Evolutionary conservation across 2,329 filamentous ascomycete species (phyloP), one percentile per base, ranked within the genome.

Genomic region (Fusarium torulosum): DNA sequence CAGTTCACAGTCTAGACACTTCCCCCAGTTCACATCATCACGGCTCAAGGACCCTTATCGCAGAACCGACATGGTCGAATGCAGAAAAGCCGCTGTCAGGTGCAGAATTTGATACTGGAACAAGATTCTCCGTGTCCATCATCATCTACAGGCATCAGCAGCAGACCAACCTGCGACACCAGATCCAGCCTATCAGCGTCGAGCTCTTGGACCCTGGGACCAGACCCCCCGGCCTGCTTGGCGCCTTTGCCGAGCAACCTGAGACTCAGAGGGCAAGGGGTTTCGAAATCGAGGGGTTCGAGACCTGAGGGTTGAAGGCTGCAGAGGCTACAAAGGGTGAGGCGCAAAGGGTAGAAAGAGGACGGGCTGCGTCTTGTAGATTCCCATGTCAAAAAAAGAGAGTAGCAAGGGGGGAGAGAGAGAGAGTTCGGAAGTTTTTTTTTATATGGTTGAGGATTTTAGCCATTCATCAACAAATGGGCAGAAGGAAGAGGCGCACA

Each of bases 161-260:
- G 68, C 63, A 64, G 66, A 66, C 59, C 67, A 72, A 71, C 70
- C 70, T 72, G 70, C 70, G 68, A 72, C 68, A 59, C 49, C 56
- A 57, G 43, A 53, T 59, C 59, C 44, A 29, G 45, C 68, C 62
- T 71, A 69, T 72, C 53, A 72, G 58, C 57, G 59, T 62, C 17
- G 51, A 45, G 47, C 20, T 40, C 31, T 55, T 61, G 45, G 57
- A 51, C 66, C 67, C 65, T 62, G 44, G 41, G 41, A 56, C 13
- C 17, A 19, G 42, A 56, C 51, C 63, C 63, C n/a, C 66, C 63
- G 37, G 66, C 43, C 42, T 19, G 38, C 44, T 67, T 67, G 50
- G 64, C 59, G 52, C 35, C 42, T 59, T 60, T 61, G 67, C 59
- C 67, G 70, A 56, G 53, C 57, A 73, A 72, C 70, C 70, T 72